phyloP scores from a whole-genome alignment of 352 stramenopile genomes.

The Pythium phragmitis region DNA sequence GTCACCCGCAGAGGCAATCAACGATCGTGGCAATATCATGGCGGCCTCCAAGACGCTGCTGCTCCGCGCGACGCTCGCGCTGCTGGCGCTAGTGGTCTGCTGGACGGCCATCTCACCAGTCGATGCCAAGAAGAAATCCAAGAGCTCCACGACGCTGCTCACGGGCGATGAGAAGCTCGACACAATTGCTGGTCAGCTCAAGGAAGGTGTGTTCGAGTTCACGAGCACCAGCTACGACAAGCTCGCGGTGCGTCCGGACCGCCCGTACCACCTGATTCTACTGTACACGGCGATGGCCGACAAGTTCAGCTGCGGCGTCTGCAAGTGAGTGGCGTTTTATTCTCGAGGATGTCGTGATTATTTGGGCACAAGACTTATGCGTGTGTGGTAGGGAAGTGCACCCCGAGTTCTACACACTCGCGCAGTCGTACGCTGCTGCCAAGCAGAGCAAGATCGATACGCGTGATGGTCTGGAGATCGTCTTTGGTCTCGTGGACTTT shows the following conservation, averaged over 20 bases:
- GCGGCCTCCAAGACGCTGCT: slow-evolving; percentile 21
- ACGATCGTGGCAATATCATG: slow-evolving; percentile 6
- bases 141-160: slow-evolving; percentile 24
- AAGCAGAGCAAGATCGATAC: slow-evolving; percentile 77
- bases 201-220: slow-evolving; percentile 64
- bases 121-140: slow-evolving; percentile 39
- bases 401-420: slow-evolving; percentile 65
- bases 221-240: slow-evolving; percentile 53
- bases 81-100: slow-evolving; percentile 37
- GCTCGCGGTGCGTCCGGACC: slow-evolving; percentile 59
- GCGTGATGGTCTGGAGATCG: slow-evolving; percentile 71
- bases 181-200: slow-evolving; percentile 45
- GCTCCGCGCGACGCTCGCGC: slow-evolving; percentile 32
- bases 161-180: slow-evolving; percentile 65
- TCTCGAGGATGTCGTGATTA: not conserved
- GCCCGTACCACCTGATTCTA: slow-evolving; percentile 79
- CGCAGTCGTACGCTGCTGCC: slow-evolving; percentile 57
- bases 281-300: slow-evolving; percentile 73
- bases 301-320: slow-evolving; percentile 79
- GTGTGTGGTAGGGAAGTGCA: slow-evolving; percentile 41
- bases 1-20: slow-evolving; percentile 27
- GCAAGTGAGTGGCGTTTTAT: slow-evolving; percentile 42
- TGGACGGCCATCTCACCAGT: slow-evolving; percentile 31
- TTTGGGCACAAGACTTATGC: not conserved
- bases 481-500: slow-evolving; percentile 80